These are phyloP conservation scores for Leishmania guyanensis DNA, from an alignment of 208 protist species.

Conservation along the genomic window DNA sequence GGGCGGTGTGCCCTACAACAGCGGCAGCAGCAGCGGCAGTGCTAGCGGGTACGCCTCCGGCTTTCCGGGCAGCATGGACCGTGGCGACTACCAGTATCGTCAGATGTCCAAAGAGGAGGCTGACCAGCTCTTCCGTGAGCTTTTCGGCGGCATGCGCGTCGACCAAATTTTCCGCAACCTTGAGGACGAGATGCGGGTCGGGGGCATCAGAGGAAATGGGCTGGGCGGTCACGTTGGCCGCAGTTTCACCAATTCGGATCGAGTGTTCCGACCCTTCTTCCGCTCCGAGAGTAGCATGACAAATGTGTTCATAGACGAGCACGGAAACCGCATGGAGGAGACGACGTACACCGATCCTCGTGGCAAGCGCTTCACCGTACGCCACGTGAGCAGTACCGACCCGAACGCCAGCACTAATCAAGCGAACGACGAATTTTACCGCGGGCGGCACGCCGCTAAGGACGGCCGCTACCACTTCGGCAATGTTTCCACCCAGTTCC, in stretches of 20 bases:
- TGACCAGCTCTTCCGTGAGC: slow-evolving; percentile 79
- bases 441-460: slow-evolving; percentile 33
- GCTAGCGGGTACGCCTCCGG: slow-evolving; percentile 7
- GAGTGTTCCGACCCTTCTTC: slow-evolving; percentile 75
- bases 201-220: slow-evolving; percentile 31
- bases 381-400: slow-evolving; percentile 55
- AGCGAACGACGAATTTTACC: slow-evolving; percentile 58
- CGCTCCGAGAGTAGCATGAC: slow-evolving; percentile 39
- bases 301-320: slow-evolving; percentile 62
- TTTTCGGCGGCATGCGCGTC: slow-evolving; percentile 86
- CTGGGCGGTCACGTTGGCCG: slow-evolving; percentile 39
- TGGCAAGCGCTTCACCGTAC: slow-evolving; percentile 77
- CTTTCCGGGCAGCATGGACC: slow-evolving; percentile 19
- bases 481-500: slow-evolving; percentile 48
- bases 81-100: slow-evolving; percentile 49
- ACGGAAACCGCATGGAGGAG: slow-evolving; percentile 89
- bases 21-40: slow-evolving; percentile 6
- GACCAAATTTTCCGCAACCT: slow-evolving; percentile 88
- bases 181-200: slow-evolving; percentile 74
- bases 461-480: slow-evolving; percentile 72
- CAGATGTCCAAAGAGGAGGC: slow-evolving; percentile 91
- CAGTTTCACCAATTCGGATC: slow-evolving; percentile 41
- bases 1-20: slow-evolving; percentile 20
- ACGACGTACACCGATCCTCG: slow-evolving; percentile 65
- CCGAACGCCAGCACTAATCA: slow-evolving; percentile 78